Evolutionary conservation across 2,329 filamentous ascomycete species (phyloP), one percentile per base, ranked within the genome.

Genomic region (Pseudogymnoascus sp.): DNA sequence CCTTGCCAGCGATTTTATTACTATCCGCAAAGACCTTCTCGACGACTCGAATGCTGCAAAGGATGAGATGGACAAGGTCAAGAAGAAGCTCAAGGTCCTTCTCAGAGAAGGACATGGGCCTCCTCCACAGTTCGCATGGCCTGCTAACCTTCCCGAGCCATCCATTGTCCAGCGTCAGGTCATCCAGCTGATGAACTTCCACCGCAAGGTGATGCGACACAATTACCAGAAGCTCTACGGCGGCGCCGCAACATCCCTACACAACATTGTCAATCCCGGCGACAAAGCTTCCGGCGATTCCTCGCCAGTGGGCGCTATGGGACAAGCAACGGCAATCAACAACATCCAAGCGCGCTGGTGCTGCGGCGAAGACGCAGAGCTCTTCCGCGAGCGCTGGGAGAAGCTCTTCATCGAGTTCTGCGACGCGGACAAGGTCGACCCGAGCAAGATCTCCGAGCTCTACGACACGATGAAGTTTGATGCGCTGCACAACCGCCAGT

Each of bases 401-500:
- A 99, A 99, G 77, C 82, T 99, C 1, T 99, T 99, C 75, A 85
- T 87, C 58, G 94, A 99, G 72, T 99, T 99, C 70, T 94, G 89
- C 67, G 95, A 99, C 73, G 88, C 90, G 1, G 94, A 99, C 70
- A 99, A 99, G 78, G 92, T 97, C 15, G 94, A 99, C 74, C 95
- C 95, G 15, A 96, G 92, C 80, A 99, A 99, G 78, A 93, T 99
- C 65, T 97, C 92, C 4, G 94, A 99, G 77, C 82, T 99, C 2
- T 99, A 99, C 74, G 94, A 99, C 74, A 97, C 93, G 18, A 97
- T 99, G 94, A 99, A 99, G 75, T 99, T 97, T 67, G 94, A 99
- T 73, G 94, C 94, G 1, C 80, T 99, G 12, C 95, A 99, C 75
- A 99, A 99, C 72, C 87, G 94, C 2, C 90, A 92, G 65, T 99